Conservation (phyloP, 345 rosid genomes). For the Microthlaspi erraticum region DNA sequence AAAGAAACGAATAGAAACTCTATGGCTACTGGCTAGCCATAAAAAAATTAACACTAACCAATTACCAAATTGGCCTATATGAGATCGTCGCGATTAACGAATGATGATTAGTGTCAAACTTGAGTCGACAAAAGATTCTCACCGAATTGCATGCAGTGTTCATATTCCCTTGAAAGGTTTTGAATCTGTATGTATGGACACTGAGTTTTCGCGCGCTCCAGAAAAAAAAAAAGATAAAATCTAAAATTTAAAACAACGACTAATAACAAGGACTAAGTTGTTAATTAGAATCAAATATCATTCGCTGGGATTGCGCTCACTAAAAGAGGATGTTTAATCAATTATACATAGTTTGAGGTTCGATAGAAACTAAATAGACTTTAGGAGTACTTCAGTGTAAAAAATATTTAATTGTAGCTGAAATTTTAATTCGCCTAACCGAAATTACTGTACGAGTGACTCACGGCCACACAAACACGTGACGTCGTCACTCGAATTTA, state of each 20-base stretch:
- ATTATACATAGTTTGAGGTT: conserved; percentile 14
- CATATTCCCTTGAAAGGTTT: too few relatives aligned
- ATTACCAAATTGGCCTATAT: too few relatives aligned
- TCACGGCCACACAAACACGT: conserved; percentile 34
- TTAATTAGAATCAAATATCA: background rate
- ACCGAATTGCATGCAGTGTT: too few relatives aligned
- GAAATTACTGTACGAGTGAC: conserved; percentile 17
- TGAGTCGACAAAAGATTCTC: too few relatives aligned
- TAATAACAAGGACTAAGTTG: background rate
- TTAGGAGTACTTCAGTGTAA: background rate
- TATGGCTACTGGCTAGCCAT: background rate
- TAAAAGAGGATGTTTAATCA: background rate
- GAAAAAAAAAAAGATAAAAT: too few relatives aligned
- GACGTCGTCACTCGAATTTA: conserved; percentile 36
- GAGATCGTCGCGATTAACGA: too few relatives aligned
- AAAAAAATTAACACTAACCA: background rate
- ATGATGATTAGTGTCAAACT: too few relatives aligned
- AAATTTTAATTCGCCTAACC: background rate
- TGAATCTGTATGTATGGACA: too few relatives aligned
- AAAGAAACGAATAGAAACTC: background rate
- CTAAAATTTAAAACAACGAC: background rate
- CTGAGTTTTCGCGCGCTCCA: background rate
- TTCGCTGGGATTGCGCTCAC: background rate
- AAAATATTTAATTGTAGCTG: background rate
- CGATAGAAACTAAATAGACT: background rate